Percentiles rank a stretch among this genome's conserved stretches.
Conservation (phyloP, 495 filamentous ascomycete genomes). For the Lasiosphaeria ovina region DNA sequence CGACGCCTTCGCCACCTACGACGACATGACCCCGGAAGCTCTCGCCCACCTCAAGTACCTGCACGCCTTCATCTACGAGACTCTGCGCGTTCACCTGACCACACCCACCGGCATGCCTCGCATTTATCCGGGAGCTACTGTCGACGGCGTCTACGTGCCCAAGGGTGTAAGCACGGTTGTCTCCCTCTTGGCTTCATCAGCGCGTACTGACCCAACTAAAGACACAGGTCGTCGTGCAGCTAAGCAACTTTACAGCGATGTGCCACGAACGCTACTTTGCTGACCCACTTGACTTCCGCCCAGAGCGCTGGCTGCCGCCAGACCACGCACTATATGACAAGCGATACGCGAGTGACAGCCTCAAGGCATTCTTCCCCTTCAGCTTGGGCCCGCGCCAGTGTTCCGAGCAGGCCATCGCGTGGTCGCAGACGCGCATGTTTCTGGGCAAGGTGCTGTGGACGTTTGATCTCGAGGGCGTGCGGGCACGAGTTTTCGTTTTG, state of each 20-base stretch:
- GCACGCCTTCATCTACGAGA: conserved; percentile 22
- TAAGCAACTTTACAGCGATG: background rate
- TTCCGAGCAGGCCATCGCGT: conserved; percentile 20
- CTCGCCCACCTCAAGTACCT: conserved; percentile 16
- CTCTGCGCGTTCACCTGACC: conserved; percentile 16
- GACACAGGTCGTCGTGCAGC: conserved; percentile 7
- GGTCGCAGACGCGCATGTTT: conserved; percentile 23
- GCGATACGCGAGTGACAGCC: conserved; percentile 16
- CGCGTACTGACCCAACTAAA: background rate
- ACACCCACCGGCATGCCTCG: conserved; percentile 15
- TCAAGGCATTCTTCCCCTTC: conserved; percentile 22
- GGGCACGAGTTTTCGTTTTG: conserved; percentile 15
- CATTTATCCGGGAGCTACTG: conserved; percentile 21
- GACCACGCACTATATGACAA: conserved; percentile 20
- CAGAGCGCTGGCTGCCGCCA: conserved; percentile 23
- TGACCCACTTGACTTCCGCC: conserved; percentile 19
- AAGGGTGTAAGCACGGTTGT: conserved; percentile 22
- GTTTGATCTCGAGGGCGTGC: conserved; percentile 24
- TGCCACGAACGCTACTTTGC: conserved; percentile 18
- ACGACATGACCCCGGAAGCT: conserved; percentile 19
- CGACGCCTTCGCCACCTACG: conserved; percentile 18
- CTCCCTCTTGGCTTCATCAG: background rate
- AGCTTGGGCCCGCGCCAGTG: conserved; percentile 23
- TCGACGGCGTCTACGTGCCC: conserved; percentile 25
- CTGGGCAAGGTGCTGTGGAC: conserved; percentile 32